These are phyloP conservation scores for Oryza glumipatula DNA, from an alignment of 176 grass and related monocot species.

Conservation along the genomic window DNA sequence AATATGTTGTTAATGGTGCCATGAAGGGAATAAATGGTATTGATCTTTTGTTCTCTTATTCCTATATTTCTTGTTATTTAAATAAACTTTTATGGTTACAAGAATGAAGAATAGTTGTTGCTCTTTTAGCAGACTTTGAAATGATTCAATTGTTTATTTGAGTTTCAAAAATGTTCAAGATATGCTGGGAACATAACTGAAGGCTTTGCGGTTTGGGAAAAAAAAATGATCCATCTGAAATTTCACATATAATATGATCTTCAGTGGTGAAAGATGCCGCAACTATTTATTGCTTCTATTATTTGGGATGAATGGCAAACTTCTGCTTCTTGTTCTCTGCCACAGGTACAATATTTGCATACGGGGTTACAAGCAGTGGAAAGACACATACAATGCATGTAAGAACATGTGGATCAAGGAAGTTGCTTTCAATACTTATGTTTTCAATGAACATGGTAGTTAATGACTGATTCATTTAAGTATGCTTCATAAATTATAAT, in stretches of 20 bases:
- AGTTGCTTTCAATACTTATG: not conserved
- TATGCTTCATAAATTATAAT: not conserved
- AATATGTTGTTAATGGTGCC: conserved; percentile 70
- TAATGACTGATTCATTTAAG: not conserved
- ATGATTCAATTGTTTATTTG: not conserved
- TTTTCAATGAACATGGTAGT: not conserved
- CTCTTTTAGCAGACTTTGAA: not conserved
- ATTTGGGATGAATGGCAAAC: conserved; percentile 13
- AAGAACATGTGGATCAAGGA: conserved; percentile 37
- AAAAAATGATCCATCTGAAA: not conserved
- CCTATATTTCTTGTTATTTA: not conserved
- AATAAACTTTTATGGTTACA: not conserved
- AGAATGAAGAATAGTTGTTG: not conserved
- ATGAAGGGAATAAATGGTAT: conserved; percentile 92
- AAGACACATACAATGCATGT: conserved; percentile 97
- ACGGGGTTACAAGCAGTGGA: conserved; percentile 90
- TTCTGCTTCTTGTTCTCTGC: conserved; percentile 26
- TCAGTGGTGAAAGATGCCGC: conserved; percentile 13
- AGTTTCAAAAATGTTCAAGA: not conserved
- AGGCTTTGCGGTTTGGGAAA: not conserved
- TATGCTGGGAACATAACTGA: not conserved
- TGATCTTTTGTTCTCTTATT: conserved; percentile 33
- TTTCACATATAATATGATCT: not conserved
- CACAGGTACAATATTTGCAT: conserved; percentile 88
- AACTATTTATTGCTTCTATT: not conserved